phyloP scores from a whole-genome alignment of 345 rosid genomes.

The Physaria fendleri region DNA sequence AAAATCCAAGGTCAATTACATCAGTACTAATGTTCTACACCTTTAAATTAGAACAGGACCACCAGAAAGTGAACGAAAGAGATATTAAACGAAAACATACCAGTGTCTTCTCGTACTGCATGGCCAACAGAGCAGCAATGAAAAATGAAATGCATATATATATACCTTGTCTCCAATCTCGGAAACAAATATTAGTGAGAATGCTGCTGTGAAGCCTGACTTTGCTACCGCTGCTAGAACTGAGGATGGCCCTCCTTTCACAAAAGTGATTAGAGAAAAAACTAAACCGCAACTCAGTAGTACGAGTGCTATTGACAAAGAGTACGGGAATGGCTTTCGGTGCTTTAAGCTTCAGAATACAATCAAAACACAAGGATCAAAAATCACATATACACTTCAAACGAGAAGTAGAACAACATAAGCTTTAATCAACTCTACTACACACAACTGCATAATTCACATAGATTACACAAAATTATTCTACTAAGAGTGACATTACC shows the following conservation, averaged over 20 bases:
- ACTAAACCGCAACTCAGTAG: slow-evolving; percentile 66
- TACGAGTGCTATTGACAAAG: slow-evolving; percentile 65
- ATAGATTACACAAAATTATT: neutral
- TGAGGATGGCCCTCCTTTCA: slow-evolving; percentile 66
- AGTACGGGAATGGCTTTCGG: slow-evolving; percentile 56
- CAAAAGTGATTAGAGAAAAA: slow-evolving; percentile 65
- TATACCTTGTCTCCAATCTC: slow-evolving; percentile 98
- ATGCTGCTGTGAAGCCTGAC: slow-evolving; percentile 97
- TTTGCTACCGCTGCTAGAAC: slow-evolving; percentile 77
- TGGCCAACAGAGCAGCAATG: slow-evolving; percentile 95
- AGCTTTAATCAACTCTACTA: neutral
- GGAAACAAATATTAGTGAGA: slow-evolving; percentile 88
- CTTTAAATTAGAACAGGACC: neutral
- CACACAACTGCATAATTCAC: neutral
- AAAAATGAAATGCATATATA: slow-evolving; percentile 43
- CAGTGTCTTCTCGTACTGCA: slow-evolving; percentile 95
- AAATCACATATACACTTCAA: neutral
- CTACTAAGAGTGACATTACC: neutral
- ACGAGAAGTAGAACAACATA: neutral
- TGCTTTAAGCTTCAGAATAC: slow-evolving; percentile 56
- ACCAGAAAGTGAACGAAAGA: slow-evolving; percentile 12
- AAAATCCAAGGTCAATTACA: slow-evolving; percentile 23
- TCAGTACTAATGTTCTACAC: slow-evolving; percentile 17
- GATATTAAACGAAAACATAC: slow-evolving; percentile 40
- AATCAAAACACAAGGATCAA: slow-evolving; percentile 11